Percentiles rank a stretch among this genome's conserved stretches.
phyloP scores from a whole-genome alignment of 2,329 filamentous ascomycete species.

The Xylaria sp. region DNA sequence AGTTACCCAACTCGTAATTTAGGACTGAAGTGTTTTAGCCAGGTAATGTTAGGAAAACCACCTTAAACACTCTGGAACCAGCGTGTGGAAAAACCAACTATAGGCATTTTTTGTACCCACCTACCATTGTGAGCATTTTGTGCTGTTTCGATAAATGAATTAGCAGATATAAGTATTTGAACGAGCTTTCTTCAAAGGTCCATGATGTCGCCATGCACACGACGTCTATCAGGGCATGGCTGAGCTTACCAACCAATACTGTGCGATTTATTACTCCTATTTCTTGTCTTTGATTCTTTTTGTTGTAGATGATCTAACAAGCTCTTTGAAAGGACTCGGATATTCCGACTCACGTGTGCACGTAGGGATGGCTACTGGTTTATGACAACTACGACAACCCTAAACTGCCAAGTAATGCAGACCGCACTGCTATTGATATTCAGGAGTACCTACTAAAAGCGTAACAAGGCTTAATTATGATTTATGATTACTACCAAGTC shows the following conservation, averaged over 20 bases:
- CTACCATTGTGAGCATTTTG: too few species aligned
- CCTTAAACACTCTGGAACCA: too few species aligned
- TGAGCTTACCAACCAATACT: constrained; percentile 50
- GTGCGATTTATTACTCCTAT: not conserved
- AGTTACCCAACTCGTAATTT: too few species aligned
- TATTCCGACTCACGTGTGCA: not conserved
- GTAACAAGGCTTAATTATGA: constrained; percentile 54
- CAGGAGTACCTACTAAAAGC: constrained; percentile 46
- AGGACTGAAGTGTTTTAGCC: too few species aligned
- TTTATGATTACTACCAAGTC: constrained; percentile 56
- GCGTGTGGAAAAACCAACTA: too few species aligned
- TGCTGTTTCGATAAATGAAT: too few species aligned
- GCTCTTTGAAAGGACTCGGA: not conserved
- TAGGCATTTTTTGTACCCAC: too few species aligned
- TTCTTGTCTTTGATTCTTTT: not conserved
- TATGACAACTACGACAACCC: constrained; percentile 57
- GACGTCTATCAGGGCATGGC: constrained; percentile 50
- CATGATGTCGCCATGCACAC: too few species aligned
- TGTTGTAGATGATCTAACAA: not conserved
- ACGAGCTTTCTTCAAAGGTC: too few species aligned
- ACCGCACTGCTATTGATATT: constrained; percentile 49
- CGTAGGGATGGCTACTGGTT: constrained; percentile 51
- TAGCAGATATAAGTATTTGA: too few species aligned
- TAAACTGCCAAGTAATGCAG: constrained; percentile 42
- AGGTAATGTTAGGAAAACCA: too few species aligned